Evolutionary conservation across 1,284 basidiomycete genomes (phyloP).

Genomic region (Porogramme epimiltina): DNA sequence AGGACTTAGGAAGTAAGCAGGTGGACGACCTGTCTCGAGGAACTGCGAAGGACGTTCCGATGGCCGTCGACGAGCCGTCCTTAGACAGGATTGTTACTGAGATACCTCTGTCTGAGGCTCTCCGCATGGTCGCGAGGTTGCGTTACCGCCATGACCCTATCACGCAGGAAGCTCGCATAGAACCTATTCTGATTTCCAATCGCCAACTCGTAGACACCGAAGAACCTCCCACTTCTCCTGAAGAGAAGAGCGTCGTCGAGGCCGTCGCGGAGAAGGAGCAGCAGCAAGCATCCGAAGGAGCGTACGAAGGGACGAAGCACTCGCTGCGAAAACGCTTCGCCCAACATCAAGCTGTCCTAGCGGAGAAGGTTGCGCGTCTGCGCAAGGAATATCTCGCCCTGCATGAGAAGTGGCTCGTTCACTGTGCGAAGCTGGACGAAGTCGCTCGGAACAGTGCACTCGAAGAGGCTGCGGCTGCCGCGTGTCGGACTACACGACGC

Average conservation of each 20-base stretch:
- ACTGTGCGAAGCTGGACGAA: slow-evolving; percentile 68
- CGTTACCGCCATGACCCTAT: slow-evolving; percentile 60
- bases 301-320: slow-evolving; percentile 43
- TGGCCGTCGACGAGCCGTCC: slow-evolving; percentile 1
- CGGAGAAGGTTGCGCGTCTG: slow-evolving; percentile 58
- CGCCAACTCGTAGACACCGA: slow-evolving; percentile 41
- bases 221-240: slow-evolving; percentile 31
- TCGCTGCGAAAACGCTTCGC: slow-evolving; percentile 56
- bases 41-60: background rate
- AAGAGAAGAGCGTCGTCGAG: slow-evolving; percentile 35
- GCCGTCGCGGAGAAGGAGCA: slow-evolving; percentile 45
- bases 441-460: slow-evolving; percentile 38
- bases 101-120: slow-evolving; percentile 52
- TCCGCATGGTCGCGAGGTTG: slow-evolving; percentile 62
- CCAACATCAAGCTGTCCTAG: slow-evolving; percentile 49
- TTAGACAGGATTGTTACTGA: slow-evolving; percentile 10
- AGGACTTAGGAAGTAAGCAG: slow-evolving; percentile 7
- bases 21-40: background rate
- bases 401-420: slow-evolving; percentile 71
- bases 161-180: slow-evolving; percentile 59
- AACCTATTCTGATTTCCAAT: slow-evolving; percentile 65
- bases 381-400: slow-evolving; percentile 68
- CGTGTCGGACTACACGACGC: slow-evolving; percentile 74
- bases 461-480: slow-evolving; percentile 49
- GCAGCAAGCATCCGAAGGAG: slow-evolving; percentile 36